phyloP scores from a whole-genome alignment of 192 early-diverging fungal species.

The Pilaira anomala region DNA sequence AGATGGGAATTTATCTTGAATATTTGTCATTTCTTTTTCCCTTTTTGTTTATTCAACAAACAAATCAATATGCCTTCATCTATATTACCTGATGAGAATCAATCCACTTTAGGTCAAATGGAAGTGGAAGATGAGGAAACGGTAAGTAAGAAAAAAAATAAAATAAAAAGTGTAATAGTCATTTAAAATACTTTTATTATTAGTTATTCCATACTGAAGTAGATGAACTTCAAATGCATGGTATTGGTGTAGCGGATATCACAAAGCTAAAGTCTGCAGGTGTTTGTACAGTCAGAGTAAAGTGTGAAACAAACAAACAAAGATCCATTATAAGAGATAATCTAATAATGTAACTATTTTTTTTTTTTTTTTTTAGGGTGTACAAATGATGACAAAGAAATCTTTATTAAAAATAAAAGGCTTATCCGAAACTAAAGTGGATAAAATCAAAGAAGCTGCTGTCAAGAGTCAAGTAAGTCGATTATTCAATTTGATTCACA shows the following conservation, averaged over 20 bases:
- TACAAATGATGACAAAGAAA: conserved; percentile 71
- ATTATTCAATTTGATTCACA: too few species aligned
- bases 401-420: conserved; percentile 73
- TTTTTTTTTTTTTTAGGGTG: conserved; percentile 41
- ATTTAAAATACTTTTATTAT: too few species aligned
- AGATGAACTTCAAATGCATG: conserved; percentile 54
- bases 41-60: too few species aligned
- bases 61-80: too few species aligned
- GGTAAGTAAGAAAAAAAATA: too few species aligned
- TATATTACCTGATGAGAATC: too few species aligned
- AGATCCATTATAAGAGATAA: background rate
- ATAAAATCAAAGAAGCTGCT: conserved; percentile 84
- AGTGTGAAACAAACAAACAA: background rate
- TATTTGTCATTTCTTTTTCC: too few species aligned
- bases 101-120: background rate
- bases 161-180: too few species aligned
- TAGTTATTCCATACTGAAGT: conserved; percentile 45
- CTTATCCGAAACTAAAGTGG: conserved; percentile 78
- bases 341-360: background rate
- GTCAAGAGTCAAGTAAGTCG: conserved; percentile 52
- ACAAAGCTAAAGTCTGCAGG: conserved; percentile 74
- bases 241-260: conserved; percentile 77
- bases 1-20: too few species aligned
- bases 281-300: conserved; percentile 70
- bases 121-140: background rate